Evolutionary conservation across 768 basidiomycete genomes (phyloP).

Genomic region (Amanita thiersii): DNA sequence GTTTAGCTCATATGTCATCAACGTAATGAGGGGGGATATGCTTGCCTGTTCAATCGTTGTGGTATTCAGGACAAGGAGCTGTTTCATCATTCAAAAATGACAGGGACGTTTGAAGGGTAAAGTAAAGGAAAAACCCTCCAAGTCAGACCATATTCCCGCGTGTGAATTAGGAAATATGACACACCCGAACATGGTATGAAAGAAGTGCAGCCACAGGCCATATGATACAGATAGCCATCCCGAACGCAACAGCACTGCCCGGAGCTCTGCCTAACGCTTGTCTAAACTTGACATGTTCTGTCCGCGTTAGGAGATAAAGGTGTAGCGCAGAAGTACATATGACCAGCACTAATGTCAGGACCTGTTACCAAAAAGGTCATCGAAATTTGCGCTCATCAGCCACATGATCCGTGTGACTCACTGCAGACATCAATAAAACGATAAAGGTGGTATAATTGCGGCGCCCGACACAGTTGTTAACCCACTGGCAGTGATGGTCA

Average conservation of each 20-base stretch:
- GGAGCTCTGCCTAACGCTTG: constrained; percentile 41
- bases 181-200: constrained; percentile 78
- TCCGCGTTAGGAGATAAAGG: constrained; percentile 56
- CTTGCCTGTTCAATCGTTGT: constrained; percentile 95
- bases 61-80: constrained; percentile 79
- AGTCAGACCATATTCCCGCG: background rate
- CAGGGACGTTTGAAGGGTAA: background rate
- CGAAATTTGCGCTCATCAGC: constrained; percentile 4
- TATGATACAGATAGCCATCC: constrained; percentile 60
- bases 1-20: too few species aligned
- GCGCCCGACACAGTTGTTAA: constrained; percentile 93
- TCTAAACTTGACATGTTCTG: constrained; percentile 38
- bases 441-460: constrained; percentile 96
- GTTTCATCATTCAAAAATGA: constrained; percentile 6
- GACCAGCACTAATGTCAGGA: constrained; percentile 65
- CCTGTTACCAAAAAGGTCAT: constrained; percentile 30
- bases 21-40: too few species aligned
- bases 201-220: constrained; percentile 81
- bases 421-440: constrained; percentile 67
- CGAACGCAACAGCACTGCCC: constrained; percentile 79
- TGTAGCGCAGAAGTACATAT: constrained; percentile 82
- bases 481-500: constrained; percentile 87
- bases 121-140: constrained; percentile 1
- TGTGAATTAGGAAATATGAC: constrained; percentile 18
- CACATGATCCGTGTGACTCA: constrained; percentile 30